phyloP scores from a whole-genome alignment of 805 yeast genomes.

The Kurtzmaniella cleridarum region DNA sequence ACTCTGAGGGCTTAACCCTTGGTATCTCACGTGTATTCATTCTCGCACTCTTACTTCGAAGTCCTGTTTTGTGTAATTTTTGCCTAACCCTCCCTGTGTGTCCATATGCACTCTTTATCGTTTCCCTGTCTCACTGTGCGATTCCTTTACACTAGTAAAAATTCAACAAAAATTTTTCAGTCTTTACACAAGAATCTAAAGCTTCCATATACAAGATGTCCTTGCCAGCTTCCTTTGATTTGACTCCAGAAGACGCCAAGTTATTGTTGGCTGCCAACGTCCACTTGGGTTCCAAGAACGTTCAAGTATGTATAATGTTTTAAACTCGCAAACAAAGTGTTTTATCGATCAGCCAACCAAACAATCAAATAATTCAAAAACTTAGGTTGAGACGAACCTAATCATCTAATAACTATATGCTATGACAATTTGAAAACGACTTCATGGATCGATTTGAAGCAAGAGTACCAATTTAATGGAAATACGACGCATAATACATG shows the following conservation, averaged over 20 bases:
- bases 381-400: too few relatives aligned
- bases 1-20: too few relatives aligned
- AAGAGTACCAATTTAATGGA: not conserved
- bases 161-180: conserved; percentile 9
- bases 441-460: not conserved
- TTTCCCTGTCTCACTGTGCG: conserved; percentile 1
- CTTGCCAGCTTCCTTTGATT: conserved; percentile 82
- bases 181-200: conserved; percentile 1
- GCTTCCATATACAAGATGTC: conserved; percentile 43
- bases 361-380: too few relatives aligned
- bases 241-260: conserved; percentile 98
- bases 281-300: conserved; percentile 99
- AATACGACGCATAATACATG: not conserved
- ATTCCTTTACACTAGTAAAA: conserved; percentile 4
- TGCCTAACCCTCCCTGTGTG: not conserved
- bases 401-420: too few relatives aligned
- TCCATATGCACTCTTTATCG: conserved; percentile 1
- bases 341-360: too few relatives aligned
- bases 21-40: too few relatives aligned
- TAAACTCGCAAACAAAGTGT: too few relatives aligned
- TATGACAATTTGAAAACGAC: too few relatives aligned
- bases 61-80: not conserved
- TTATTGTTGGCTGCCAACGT: conserved; percentile 98
- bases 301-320: conserved; percentile 69
- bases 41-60: too few relatives aligned